A percentile compares a stretch with the other conserved stretches of the same genome.
Conservation (phyloP, 2,329 filamentous ascomycete species). For the Aspergillus uvarum region DNA sequence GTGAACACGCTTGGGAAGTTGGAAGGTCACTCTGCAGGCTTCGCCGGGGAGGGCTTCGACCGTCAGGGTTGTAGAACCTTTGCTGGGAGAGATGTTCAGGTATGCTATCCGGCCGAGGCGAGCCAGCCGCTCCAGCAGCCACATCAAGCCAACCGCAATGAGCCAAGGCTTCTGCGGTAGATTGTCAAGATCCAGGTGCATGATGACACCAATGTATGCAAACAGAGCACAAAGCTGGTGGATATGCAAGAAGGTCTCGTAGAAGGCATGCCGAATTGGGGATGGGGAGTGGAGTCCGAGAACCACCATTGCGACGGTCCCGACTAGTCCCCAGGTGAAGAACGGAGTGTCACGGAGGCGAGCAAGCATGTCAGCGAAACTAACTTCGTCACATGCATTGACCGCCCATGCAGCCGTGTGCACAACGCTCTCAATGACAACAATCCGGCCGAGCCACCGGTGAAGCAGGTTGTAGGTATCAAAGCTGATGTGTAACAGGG, state of each 20-base stretch:
- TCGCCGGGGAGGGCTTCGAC: slow-evolving; percentile 61
- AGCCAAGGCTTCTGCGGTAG: slow-evolving; percentile 45
- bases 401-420: slow-evolving; percentile 76
- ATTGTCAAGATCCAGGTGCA: slow-evolving; percentile 44
- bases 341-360: slow-evolving; percentile 41
- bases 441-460: slow-evolving; percentile 76
- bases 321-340: slow-evolving; percentile 48
- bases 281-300: slow-evolving; percentile 47
- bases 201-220: slow-evolving; percentile 46
- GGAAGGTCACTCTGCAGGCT: slow-evolving; percentile 61
- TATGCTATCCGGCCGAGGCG: slow-evolving; percentile 52
- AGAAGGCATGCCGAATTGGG: slow-evolving; percentile 47
- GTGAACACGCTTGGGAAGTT: slow-evolving; percentile 55
- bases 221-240: slow-evolving; percentile 47
- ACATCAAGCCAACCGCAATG: slow-evolving; percentile 38
- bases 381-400: slow-evolving; percentile 56
- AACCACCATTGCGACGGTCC: slow-evolving; percentile 41
- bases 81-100: slow-evolving; percentile 53
- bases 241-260: slow-evolving; percentile 49
- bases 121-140: slow-evolving; percentile 45
- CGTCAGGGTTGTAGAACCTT: slow-evolving; percentile 52
- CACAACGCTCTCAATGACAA: slow-evolving; percentile 67
- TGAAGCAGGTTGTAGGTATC: slow-evolving; percentile 94
- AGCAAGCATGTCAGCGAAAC: slow-evolving; percentile 33
- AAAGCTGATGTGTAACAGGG: slow-evolving; percentile 80